Base-by-base conservation (phyloP, 176 grass and related monocot genomes). In the Calamus simplicifolius region DNA sequence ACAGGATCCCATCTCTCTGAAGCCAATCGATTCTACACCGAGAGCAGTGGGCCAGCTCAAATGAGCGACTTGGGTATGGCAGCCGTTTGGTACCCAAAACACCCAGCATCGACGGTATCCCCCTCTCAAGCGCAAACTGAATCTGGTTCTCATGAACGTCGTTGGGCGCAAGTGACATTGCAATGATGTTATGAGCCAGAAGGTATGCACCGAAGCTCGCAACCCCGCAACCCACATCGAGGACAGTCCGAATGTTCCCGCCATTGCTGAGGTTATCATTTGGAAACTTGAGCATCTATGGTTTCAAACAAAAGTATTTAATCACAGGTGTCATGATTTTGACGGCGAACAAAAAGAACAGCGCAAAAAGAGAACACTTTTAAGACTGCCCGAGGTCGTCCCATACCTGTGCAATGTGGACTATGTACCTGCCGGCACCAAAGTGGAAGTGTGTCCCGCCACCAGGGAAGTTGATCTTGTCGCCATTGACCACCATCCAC, bases 111-210 rank as follows among this genome's bases (percentile, higher is more conserved):
- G 87, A 82, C 3, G 82, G 82, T 19, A 91, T 77, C 18, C 87
- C 87, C 72, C 87, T 74, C 62, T 91, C 87, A 31, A 91, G 87
- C 2, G 87, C 87, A 74, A 91, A 86, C 68, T 91, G 87, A 52
- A 91, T 91, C 63, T 90, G 87, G 65, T 90, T 90, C 67, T 90
- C 87, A 17, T 90, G 87, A 48, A 86, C 87, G 21, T 90, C 87
- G 16, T 90, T 91, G 54, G 87, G 87, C 19, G 87, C 87, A 16
- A 91, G 72, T n/a, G 87, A 91, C 75, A 86, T 80, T 10, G 82
- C 64, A 74, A 86, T 65, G 35, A 91, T 63, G 30, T 80, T 73
- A 1, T 77, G 79, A 2, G 59, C 52, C 16, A 91, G 79, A 73
- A 91, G 87, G 72, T 91, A 91, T 5, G 87, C 87, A 4, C 82